Percentiles rank a stretch among this genome's conserved stretches.
Evolutionary conservation across 306 rosid species (phyloP).

Genomic region (Casuarina equisetifolia): DNA sequence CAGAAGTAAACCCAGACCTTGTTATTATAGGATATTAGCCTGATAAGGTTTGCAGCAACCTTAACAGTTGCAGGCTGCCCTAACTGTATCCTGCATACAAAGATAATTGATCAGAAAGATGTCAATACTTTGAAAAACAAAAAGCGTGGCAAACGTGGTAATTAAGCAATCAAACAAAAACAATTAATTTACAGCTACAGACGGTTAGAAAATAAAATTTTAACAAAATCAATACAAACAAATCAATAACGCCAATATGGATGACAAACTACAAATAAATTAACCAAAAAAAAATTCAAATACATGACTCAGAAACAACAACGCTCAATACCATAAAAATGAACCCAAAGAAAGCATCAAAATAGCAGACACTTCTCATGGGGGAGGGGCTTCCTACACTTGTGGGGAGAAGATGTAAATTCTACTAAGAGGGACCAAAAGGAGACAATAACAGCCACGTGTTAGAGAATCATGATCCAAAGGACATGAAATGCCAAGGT

Average conservation of each 20-base stretch:
- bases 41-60: conserved; percentile 87
- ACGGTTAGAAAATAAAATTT: too few species aligned
- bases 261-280: too few species aligned
- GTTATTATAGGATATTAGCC: conserved; percentile 83
- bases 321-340: background rate
- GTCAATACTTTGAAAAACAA: conserved; percentile 7
- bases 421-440: background rate
- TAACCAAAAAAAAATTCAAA: background rate
- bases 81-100: conserved; percentile 71
- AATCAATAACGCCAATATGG: background rate
- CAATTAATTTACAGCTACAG: background rate
- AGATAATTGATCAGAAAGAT: conserved; percentile 13
- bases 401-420: background rate
- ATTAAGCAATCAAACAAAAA: background rate
- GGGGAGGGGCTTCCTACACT: background rate
- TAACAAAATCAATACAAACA: background rate
- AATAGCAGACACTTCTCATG: background rate
- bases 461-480: background rate
- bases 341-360: background rate
- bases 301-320: background rate
- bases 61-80: conserved; percentile 98
- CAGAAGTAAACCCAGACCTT: conserved; percentile 56
- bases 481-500: conserved; percentile 2
- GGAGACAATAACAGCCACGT: background rate
- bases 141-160: background rate